Base-by-base conservation (phyloP, 1,284 basidiomycete genomes). In the Cutaneotrichosporon mucoides region DNA sequence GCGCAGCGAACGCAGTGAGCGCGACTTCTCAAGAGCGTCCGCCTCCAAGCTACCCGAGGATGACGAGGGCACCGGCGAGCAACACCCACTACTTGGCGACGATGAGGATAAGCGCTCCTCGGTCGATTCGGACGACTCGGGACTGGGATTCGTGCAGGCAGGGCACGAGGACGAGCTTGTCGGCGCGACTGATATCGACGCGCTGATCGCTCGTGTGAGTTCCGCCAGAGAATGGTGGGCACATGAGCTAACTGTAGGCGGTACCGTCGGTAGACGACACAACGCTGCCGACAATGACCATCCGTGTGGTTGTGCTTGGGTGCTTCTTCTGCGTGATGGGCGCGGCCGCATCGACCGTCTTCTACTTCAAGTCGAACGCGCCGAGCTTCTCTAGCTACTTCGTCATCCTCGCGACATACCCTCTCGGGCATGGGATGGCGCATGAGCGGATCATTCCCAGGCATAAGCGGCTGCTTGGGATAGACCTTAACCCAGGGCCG, bases 251-350 rank as follows among this genome's bases (percentile, higher is more conserved):
- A 48, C n/a, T 44, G 72, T 54, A 71, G 76, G 77, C 80, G 2
- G 82, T 84, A 0, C 81, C 82, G 1, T 76, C 81, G 8, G 79
- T 77, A 1, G 83, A 84, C 67, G 82, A 84, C 56, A 79, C 82
- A 0, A 70, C 77, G 0, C 64, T 84, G 2, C 81, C 82, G 0
- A 80, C 82, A 0, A 68, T 84, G 4, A 84, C 83, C 0, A 71
- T 82, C 41, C 72, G 83, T 35, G 81, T 81, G 4, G 59, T 83
- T 5, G 13, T 83, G 5, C 76, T 84, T n/a, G 83, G 83, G 1
- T 73, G 71, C 2, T 62, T 81, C 44, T 81, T 84, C 66, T 83
- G 82, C 60, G 64, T 81, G 12, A 66, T 83, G 1, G 83, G 83
- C 6, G 82, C 82, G 10, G 75, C 78, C 10, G 76, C 79, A 4